These are phyloP conservation scores for Begonia masoniana DNA, from an alignment of 306 rosid species.

Conservation along the genomic window DNA sequence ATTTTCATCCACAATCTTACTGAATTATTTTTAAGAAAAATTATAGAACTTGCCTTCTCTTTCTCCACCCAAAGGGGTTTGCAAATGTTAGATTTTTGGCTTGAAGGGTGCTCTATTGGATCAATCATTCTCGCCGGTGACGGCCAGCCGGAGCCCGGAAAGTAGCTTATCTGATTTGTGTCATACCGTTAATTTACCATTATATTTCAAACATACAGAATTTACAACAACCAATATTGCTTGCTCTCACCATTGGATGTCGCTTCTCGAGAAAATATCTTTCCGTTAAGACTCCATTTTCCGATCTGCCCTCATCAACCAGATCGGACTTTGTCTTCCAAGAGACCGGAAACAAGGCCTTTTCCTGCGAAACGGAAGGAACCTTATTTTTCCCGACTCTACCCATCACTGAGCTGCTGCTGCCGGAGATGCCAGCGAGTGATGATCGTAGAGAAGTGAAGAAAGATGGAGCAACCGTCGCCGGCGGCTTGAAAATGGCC, in stretches of 20 bases:
- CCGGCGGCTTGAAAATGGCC: not conserved
- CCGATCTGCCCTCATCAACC: not conserved
- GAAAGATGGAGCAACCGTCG: not conserved
- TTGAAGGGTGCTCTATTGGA: slow-evolving; percentile 70
- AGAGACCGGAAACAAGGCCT: slow-evolving; percentile 5
- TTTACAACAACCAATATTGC: too few species aligned
- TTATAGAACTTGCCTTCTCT: slow-evolving; percentile 15
- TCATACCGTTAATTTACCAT: too few species aligned
- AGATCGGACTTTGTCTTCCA: not conserved
- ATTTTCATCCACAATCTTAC: not conserved
- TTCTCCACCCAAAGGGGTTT: slow-evolving; percentile 15
- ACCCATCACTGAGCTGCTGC: not conserved
- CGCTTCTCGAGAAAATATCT: not conserved
- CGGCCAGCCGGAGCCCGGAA: slow-evolving; percentile 14
- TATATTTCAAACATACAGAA: too few species aligned
- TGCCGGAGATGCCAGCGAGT: not conserved
- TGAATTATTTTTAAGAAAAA: not conserved
- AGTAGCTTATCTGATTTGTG: slow-evolving; percentile 1
- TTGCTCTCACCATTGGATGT: not conserved
- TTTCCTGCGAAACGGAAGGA: not conserved
- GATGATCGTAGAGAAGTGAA: not conserved
- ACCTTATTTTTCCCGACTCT: not conserved
- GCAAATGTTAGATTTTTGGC: slow-evolving; percentile 33
- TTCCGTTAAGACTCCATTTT: not conserved
- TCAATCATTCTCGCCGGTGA: slow-evolving; percentile 11